Evolutionary conservation across 2,329 filamentous ascomycete species (phyloP), one percentile per base, ranked within the genome.

Genomic region (Colletotrichum tofieldiae): DNA sequence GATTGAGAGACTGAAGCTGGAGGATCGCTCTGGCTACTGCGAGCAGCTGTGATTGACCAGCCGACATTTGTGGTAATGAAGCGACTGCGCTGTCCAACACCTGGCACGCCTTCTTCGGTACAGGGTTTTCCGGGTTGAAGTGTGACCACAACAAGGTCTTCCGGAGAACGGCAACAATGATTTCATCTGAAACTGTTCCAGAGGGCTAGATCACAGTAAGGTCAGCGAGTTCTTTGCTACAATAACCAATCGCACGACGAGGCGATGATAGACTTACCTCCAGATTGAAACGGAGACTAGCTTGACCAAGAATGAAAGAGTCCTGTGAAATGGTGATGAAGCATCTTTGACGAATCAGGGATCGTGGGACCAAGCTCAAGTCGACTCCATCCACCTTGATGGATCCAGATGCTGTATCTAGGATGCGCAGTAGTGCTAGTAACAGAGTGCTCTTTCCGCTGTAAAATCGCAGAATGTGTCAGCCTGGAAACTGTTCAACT

Each of bases 381-480:
- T 71, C 56, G 8, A 71, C 43, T 6, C 68, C 68, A 14, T 71
- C 68, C 0, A 71, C 20, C 7, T 43, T 62, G 35, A 71, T 58
- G 5, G 8, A 51, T 6, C 68, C 68, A 2, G 49, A 49, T 11
- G 43, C 23, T 3, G 11, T 14, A 11, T 71, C 56, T 1, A 71
- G 12, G 3, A 71, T 64, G 5, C 68, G 68, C 2, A 71, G 35
- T 3, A 71, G 68, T 0, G 64, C 32, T 2, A 71, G 16, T 12
- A 71, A 12, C 4, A 67, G 14, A 1, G 68, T 71, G 3, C 68
- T 71, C 26, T 71, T 71, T 16, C 68, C 68, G 20, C 68, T 71
- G 5, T 3, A 5, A 8, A 14, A 12, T 26, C 2, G 47, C 9
- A 5, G 11, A 14, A 12, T 26, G 5, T 18, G 47, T 49, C n/a